These are phyloP conservation scores for Pichia paraexigua DNA, from an alignment of 805 yeast genomes.

Conservation along the genomic window DNA sequence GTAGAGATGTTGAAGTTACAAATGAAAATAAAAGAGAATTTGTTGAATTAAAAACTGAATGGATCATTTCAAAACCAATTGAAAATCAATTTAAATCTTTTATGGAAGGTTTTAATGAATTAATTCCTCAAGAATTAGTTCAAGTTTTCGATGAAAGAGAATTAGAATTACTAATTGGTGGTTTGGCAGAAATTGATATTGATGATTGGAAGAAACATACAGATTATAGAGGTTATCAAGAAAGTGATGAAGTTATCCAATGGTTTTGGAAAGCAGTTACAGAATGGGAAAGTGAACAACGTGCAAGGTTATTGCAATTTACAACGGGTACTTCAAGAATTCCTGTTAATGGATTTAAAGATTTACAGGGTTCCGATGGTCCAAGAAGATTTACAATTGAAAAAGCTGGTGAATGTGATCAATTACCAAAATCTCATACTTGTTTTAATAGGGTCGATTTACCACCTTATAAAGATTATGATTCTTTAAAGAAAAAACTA, in stretches of 20 bases:
- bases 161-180: constrained; percentile 92
- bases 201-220: constrained; percentile 99
- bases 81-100: constrained; percentile 95
- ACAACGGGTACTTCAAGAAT: constrained; percentile 99
- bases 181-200: constrained; percentile 94
- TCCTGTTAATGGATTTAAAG: constrained; percentile 98
- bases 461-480: constrained; percentile 86
- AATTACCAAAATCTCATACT: constrained; percentile 94
- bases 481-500: constrained; percentile 77
- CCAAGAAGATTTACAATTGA: constrained; percentile 98
- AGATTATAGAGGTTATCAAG: constrained; percentile 96
- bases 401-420: constrained; percentile 91
- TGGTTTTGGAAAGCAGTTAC: constrained; percentile 97
- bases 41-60: constrained; percentile 89
- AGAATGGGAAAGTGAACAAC: constrained; percentile 94
- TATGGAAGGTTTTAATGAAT: constrained; percentile 94
- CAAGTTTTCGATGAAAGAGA: constrained; percentile 98
- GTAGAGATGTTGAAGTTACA: constrained; percentile 82
- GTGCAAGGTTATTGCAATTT: constrained; percentile 90
- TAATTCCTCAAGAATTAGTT: constrained; percentile 93
- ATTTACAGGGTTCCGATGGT: constrained; percentile 97
- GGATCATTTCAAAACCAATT: constrained; percentile 90
- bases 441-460: constrained; percentile 98
- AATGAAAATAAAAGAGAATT: constrained; percentile 94
- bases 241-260: constrained; percentile 90